A percentile compares a stretch with the other conserved stretches of the same genome.
phyloP scores from a whole-genome alignment of 768 basidiomycete species.

The Dacryopinax primogenitus region DNA sequence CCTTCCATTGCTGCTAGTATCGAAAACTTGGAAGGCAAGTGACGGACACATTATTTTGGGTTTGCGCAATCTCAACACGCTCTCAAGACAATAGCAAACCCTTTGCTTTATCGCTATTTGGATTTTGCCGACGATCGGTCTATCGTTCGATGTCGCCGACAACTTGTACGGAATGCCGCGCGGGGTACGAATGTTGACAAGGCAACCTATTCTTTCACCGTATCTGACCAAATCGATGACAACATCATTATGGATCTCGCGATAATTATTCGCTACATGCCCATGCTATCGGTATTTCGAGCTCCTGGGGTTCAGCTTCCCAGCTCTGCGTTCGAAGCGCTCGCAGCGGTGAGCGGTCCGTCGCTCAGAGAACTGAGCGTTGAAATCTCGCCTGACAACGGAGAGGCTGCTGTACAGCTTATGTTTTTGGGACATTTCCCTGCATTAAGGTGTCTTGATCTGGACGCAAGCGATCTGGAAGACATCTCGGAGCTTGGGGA shows the following conservation, averaged over 20 bases:
- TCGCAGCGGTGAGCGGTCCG: background rate
- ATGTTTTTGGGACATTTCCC: background rate
- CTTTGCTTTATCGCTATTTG: background rate
- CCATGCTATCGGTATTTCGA: background rate
- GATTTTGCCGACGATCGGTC: background rate
- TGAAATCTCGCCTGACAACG: background rate
- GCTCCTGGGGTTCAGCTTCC: background rate
- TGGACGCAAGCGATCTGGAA: background rate
- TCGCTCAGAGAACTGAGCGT: background rate
- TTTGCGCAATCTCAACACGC: too few species aligned
- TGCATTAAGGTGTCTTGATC: background rate
- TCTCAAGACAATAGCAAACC: background rate
- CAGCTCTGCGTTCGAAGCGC: background rate
- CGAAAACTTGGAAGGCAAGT: background rate
- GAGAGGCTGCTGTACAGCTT: background rate
- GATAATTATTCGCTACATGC: background rate
- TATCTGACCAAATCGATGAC: background rate
- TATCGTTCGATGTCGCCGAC: background rate
- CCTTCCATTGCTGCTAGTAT: background rate
- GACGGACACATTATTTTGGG: too few species aligned
- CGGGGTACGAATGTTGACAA: background rate
- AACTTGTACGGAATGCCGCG: background rate
- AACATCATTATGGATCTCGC: background rate
- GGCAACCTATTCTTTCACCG: background rate
- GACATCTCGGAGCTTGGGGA: background rate